Percentiles rank a stretch among this genome's conserved stretches.
phyloP scores from a whole-genome alignment of 768 basidiomycete genomes.

The Cyathus striatus region DNA sequence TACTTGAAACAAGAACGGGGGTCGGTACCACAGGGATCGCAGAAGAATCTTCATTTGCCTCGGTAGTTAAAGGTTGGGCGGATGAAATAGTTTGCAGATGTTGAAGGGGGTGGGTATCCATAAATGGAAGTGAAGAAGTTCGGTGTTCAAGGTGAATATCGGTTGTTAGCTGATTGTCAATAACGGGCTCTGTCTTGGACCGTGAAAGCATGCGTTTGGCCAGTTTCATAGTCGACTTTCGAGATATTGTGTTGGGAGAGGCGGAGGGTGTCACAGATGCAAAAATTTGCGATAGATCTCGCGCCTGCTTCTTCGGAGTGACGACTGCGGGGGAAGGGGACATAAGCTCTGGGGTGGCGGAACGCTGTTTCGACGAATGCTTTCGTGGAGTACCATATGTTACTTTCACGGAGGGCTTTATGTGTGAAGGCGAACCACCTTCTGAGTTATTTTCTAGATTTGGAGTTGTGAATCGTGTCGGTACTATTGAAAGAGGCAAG shows the following conservation, averaged over 20 bases:
- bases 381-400: slow-evolving; percentile 16
- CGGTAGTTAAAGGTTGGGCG: too few species aligned
- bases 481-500: neutral
- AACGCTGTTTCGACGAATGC: slow-evolving; percentile 1
- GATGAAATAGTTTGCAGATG: too few species aligned
- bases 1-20: slow-evolving; percentile 14
- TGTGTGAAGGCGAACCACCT: too few species aligned
- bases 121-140: slow-evolving; percentile 31
- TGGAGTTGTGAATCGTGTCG: too few species aligned
- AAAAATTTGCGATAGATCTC: slow-evolving; percentile 44
- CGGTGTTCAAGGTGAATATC: slow-evolving; percentile 16
- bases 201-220: slow-evolving; percentile 72
- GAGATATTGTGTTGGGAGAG: slow-evolving; percentile 16
- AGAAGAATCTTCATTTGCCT: too few species aligned
- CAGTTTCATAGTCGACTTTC: slow-evolving; percentile 35
- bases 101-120: too few species aligned
- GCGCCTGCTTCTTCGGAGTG: slow-evolving; percentile 23
- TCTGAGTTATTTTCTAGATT: too few species aligned
- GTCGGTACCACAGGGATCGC: too few species aligned
- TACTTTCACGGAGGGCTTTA: slow-evolving; percentile 5
- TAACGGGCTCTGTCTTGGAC: slow-evolving; percentile 57
- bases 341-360: neutral
- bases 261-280: slow-evolving; percentile 27
- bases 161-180: slow-evolving; percentile 22
- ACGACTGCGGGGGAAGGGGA: slow-evolving; percentile 4